A percentile compares a stretch with the other conserved stretches of the same genome.
These are phyloP conservation scores for Tremella mesenterica DNA, from an alignment of 768 basidiomycete species.

Conservation along the genomic window DNA sequence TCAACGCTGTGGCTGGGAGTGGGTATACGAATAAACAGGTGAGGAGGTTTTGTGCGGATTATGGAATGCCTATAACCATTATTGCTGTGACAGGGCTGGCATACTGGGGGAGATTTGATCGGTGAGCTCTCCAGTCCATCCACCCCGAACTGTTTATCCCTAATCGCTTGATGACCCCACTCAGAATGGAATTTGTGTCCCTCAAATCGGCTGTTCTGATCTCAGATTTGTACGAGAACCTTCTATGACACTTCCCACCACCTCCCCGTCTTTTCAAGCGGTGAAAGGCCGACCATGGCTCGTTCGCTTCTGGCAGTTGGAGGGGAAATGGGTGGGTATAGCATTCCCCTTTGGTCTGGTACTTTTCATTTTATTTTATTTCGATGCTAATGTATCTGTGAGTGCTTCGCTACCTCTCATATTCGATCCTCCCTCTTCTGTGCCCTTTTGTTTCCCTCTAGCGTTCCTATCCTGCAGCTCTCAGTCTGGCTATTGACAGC, in stretches of 20 bases:
- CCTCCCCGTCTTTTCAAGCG: conserved; percentile 57
- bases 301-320: conserved; percentile 78
- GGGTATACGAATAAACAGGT: conserved; percentile 64
- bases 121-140: conserved; percentile 19
- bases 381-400: conserved; percentile 88
- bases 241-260: conserved; percentile 57
- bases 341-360: conserved; percentile 82
- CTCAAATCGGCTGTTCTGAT: background rate
- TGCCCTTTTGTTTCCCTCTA: no score
- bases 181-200: background rate
- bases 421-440: no score
- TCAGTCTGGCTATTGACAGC: no score
- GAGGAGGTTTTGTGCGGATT: conserved; percentile 69
- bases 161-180: no score
- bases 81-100: conserved; percentile 67
- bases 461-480: no score
- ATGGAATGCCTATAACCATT: conserved; percentile 83
- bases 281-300: conserved; percentile 68
- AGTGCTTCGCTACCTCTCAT: conserved; percentile 36
- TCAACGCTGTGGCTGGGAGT: conserved; percentile 58
- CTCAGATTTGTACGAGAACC: conserved; percentile 46
- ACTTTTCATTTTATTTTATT: conserved; percentile 87
- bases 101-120: conserved; percentile 73
- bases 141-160: no score
- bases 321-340: conserved; percentile 78